Base-by-base conservation (phyloP, 2,329 filamentous ascomycete species). In the Trichoderma afroharzianum region DNA sequence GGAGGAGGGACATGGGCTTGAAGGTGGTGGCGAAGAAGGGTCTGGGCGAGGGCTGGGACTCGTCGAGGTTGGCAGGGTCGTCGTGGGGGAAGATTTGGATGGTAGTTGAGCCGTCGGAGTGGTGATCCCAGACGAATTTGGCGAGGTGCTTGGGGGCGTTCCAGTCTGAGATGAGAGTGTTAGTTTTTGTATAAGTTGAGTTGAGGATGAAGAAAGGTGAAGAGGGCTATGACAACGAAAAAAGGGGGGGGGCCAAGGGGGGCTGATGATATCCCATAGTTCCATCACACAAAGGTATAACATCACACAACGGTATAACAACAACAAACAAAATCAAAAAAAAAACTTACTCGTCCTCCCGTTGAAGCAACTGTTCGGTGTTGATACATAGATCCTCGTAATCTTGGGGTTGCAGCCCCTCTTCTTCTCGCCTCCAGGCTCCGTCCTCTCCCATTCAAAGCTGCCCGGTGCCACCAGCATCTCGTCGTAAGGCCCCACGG, bases 131-230 rank as follows among this genome's bases (percentile, higher is more conserved):
- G 15, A 82, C 81, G 75, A 88, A 88, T 12, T 79, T 79, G 43
- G 87, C 87, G 15, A 88, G 81, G 70, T 88, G 85, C 74, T 88
- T 88, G 14, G 86, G 86, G 33, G 86, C 84, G 74, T 87, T 87
- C 86, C 86, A 88, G 73, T 87, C 85, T 33, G 15, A 24, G 28
- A 14, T 24, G 9, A 26, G 30, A 50, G 24, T 66, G 21, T 67
- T 66, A 28, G 21, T 14, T 8, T 69, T 18, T 30, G 47, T 63
- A 14, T 32, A 6, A 47, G 9, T 21, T 36, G 28, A 47, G 26
- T 24, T 24, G 15, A 64, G 9, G 18, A 33, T 47, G 24, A 21
- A 7, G 24, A 63, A 14, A 4, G n/a, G n/a, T n/a, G n/a, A n/a
- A n/a, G n/a, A n/a, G n/a, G n/a, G n/a, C n/a, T n/a, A n/a, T 26